Conservation (phyloP, 192 early-diverging fungal genomes). For the Backusella psychrophila region DNA sequence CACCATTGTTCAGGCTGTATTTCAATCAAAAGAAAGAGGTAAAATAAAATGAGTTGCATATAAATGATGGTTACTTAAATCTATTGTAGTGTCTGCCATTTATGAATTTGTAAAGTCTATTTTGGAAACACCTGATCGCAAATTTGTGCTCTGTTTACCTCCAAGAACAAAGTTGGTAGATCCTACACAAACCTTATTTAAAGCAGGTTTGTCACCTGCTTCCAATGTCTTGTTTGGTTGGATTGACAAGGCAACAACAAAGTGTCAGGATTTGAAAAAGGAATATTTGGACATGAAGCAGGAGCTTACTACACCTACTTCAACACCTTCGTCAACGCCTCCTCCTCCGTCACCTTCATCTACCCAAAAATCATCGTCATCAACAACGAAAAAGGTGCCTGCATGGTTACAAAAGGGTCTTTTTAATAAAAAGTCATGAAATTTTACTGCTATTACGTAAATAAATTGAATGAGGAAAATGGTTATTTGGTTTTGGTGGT, state of each 20-base stretch:
- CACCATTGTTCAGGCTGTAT: conserved; percentile 71
- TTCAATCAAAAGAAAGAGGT: conserved; percentile 64
- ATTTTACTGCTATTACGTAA: neutral
- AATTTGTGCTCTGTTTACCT: conserved; percentile 43
- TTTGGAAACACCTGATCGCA: conserved; percentile 33
- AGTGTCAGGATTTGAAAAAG: neutral
- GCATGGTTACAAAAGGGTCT: conserved; percentile 32
- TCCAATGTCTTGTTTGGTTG: conserved; percentile 53
- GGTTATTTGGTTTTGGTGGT: too few species aligned
- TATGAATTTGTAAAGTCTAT: conserved; percentile 36
- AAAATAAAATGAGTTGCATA: neutral
- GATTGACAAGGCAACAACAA: conserved; percentile 24
- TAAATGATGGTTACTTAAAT: neutral
- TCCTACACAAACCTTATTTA: conserved; percentile 40
- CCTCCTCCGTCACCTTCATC: neutral
- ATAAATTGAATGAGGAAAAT: too few species aligned
- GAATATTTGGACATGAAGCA: conserved; percentile 18
- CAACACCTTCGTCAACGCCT: neutral
- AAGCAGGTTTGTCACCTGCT: conserved; percentile 53
- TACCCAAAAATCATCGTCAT: neutral
- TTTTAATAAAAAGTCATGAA: conserved; percentile 23
- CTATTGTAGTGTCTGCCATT: conserved; percentile 24
- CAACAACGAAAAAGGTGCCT: conserved; percentile 4
- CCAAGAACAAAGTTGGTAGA: conserved; percentile 53
- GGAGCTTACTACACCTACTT: neutral